Evolutionary conservation across 805 yeast species (phyloP).

Genomic region (Yarrowia keelungensis): DNA sequence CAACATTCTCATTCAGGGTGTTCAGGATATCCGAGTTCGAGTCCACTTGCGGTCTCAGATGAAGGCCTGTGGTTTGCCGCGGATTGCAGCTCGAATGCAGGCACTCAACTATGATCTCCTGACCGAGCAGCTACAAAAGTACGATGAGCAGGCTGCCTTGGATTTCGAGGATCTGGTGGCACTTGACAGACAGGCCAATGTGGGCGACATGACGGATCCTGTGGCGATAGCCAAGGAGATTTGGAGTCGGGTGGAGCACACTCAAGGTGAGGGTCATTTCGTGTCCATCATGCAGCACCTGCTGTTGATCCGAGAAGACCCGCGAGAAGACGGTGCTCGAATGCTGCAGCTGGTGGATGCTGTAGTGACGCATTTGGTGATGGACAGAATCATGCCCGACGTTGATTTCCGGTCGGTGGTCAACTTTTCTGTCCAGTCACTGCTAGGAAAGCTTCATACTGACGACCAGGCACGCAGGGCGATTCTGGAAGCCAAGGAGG

Average conservation of each 20-base stretch:
- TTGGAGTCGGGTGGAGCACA: constrained; percentile 63
- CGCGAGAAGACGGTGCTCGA: constrained; percentile 55
- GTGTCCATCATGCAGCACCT: constrained; percentile 71
- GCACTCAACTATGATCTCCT: constrained; percentile 64
- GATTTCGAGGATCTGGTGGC: constrained; percentile 59
- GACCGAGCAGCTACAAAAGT: constrained; percentile 69
- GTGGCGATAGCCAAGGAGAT: constrained; percentile 67
- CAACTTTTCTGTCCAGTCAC: constrained; percentile 75
- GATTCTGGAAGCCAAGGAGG: constrained; percentile 60
- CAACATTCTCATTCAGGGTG: constrained; percentile 58
- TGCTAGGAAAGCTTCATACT: constrained; percentile 75
- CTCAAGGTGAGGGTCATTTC: constrained; percentile 65
- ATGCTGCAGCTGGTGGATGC: constrained; percentile 69
- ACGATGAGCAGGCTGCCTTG: constrained; percentile 60
- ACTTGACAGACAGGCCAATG: constrained; percentile 53
- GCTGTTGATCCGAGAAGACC: constrained; percentile 54
- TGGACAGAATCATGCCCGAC: constrained; percentile 55
- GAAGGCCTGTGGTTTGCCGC: constrained; percentile 62
- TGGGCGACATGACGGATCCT: constrained; percentile 72
- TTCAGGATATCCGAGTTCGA: constrained; percentile 51
- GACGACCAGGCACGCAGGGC: constrained; percentile 88
- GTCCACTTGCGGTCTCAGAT: constrained; percentile 66
- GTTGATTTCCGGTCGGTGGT: constrained; percentile 68
- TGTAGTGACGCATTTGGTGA: constrained; percentile 65
- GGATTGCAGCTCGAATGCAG: constrained; percentile 60